These are phyloP conservation scores for Beta macrorhiza DNA, from an alignment of 179 eudicot species.

Conservation along the genomic window DNA sequence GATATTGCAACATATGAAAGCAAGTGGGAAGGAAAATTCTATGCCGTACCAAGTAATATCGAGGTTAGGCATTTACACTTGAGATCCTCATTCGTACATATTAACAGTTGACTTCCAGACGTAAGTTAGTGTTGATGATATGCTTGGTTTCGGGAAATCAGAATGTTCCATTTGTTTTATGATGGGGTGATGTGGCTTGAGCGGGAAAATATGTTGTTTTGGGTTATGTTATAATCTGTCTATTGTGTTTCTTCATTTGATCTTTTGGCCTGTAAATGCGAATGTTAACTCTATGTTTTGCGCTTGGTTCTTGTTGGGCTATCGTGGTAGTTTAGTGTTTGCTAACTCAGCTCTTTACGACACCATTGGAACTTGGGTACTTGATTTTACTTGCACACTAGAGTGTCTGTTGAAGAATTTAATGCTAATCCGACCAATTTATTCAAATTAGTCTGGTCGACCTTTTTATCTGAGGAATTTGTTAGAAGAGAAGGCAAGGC, in stretches of 20 bases:
- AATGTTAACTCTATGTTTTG: too few species aligned
- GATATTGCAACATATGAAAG: slow-evolving; percentile 97
- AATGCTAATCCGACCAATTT: background rate
- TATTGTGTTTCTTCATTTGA: background rate
- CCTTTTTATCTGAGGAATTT: background rate
- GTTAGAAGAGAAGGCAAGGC: background rate
- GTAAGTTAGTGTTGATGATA: background rate
- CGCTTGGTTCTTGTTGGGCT: background rate
- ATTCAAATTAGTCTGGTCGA: background rate
- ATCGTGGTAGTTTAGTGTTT: too few species aligned
- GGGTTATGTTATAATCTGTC: too few species aligned
- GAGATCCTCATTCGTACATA: background rate
- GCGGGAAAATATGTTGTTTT: background rate
- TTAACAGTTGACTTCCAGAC: background rate
- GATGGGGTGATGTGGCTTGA: background rate
- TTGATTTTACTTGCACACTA: background rate
- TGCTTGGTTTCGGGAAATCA: too few species aligned
- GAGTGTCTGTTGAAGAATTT: too few species aligned
- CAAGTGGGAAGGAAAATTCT: slow-evolving; percentile 91
- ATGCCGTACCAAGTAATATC: slow-evolving; percentile 99
- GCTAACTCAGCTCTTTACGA: too few species aligned
- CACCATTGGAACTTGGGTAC: background rate
- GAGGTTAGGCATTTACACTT: slow-evolving; percentile 45
- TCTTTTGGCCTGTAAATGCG: background rate
- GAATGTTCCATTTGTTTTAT: background rate